Percentiles rank a stretch among this genome's conserved stretches.
phyloP scores from a whole-genome alignment of 352 stramenopile genomes.

The Elongisporangium senticosum region DNA sequence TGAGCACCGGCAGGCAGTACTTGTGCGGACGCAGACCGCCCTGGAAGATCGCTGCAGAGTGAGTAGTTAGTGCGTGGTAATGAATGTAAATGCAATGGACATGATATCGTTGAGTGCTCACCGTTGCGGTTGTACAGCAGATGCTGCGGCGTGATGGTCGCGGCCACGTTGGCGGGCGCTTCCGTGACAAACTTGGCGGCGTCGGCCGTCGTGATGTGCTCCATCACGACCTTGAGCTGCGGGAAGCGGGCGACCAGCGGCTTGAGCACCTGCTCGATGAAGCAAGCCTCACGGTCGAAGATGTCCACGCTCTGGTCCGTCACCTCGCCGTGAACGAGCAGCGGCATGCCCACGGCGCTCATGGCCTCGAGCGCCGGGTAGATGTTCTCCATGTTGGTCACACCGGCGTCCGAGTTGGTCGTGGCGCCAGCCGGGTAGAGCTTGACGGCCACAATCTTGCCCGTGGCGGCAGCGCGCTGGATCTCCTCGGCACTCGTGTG shows the following conservation, averaged over 20 bases:
- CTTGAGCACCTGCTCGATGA: conserved; percentile 95
- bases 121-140: conserved; percentile 98
- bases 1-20: conserved; percentile 99
- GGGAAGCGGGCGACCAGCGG: conserved; percentile 92
- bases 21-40: conserved; percentile 97
- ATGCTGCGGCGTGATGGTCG: conserved; percentile 99
- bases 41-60: conserved; percentile 67
- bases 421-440: conserved; percentile 98
- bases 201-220: conserved; percentile 98
- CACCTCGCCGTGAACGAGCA: conserved; percentile 97
- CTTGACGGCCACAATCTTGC: conserved; percentile 94
- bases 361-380: conserved; percentile 82
- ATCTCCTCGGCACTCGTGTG: conserved; percentile 97
- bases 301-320: conserved; percentile 94
- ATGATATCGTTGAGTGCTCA: conserved; percentile 8
- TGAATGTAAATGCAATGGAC: background rate
- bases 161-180: conserved; percentile 89
- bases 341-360: conserved; percentile 84
- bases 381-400: conserved; percentile 96
- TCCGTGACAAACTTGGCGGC: conserved; percentile 93
- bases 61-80: background rate
- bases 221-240: conserved; percentile 98
- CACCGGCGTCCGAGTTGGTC: conserved; percentile 97
- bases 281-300: conserved; percentile 96
- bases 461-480: conserved; percentile 78